Evolutionary conservation across 306 rosid species (phyloP).

Genomic region (Psophocarpus tetragonolobus): DNA sequence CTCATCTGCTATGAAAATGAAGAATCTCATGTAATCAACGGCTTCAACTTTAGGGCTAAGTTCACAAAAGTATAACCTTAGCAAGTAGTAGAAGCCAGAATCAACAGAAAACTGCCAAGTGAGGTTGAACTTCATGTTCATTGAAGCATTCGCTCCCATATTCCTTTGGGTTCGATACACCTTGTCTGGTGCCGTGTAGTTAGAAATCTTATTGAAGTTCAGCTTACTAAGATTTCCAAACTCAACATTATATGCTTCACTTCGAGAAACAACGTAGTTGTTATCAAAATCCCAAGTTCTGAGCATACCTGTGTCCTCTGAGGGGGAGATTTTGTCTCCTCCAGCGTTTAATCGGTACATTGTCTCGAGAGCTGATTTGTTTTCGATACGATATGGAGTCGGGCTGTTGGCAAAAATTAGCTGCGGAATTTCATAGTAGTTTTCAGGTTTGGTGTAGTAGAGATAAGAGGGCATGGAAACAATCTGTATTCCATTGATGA

Average conservation of each 20-base stretch:
- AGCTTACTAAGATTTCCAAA: fast-evolving
- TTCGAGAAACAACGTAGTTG: background rate
- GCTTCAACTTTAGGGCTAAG: fast-evolving
- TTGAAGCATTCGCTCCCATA: background rate
- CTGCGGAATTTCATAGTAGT: background rate
- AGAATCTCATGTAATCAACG: background rate
- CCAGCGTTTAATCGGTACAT: background rate
- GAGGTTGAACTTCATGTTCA: background rate
- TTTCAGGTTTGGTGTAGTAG: background rate
- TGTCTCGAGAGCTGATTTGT: background rate
- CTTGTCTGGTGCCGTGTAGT: background rate
- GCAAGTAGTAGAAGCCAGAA: background rate
- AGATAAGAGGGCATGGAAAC: background rate
- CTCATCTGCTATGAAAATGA: too few relatives aligned
- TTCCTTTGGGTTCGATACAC: background rate
- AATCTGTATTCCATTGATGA: background rate
- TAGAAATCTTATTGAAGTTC: background rate
- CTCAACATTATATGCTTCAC: background rate
- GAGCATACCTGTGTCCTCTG: background rate
- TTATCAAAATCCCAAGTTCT: background rate
- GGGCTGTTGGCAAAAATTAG: background rate
- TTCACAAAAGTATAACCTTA: background rate
- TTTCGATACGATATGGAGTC: background rate
- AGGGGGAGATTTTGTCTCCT: background rate
- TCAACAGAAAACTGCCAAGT: background rate